These are phyloP conservation scores for Scleroderma bovista DNA, from an alignment of 768 basidiomycete genomes.

Conservation along the genomic window DNA sequence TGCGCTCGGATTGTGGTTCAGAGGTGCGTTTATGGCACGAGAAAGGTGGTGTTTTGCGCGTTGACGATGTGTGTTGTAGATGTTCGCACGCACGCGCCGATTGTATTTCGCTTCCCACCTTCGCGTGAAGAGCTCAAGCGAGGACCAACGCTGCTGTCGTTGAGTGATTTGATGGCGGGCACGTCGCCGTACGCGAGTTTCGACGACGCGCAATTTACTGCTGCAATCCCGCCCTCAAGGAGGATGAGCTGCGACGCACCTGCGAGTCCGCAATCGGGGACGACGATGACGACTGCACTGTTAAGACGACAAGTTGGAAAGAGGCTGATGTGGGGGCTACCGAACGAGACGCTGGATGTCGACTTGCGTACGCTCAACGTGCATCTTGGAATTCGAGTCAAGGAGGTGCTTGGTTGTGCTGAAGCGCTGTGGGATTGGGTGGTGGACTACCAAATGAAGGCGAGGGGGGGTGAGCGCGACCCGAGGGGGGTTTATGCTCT, in stretches of 20 bases:
- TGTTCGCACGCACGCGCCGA: slow-evolving; percentile 60
- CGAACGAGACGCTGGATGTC: slow-evolving; percentile 48
- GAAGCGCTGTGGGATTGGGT: slow-evolving; percentile 84
- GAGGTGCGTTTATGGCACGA: slow-evolving; percentile 35
- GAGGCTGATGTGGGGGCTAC: slow-evolving; percentile 28
- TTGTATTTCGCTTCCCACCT: slow-evolving; percentile 56
- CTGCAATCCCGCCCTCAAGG: slow-evolving; percentile 38
- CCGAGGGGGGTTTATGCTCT: slow-evolving; percentile 12
- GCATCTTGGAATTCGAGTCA: slow-evolving; percentile 54
- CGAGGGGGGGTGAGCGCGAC: slow-evolving; percentile 3
- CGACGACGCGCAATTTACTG: slow-evolving; percentile 36
- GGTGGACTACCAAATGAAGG: slow-evolving; percentile 38
- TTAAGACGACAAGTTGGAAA: neutral
- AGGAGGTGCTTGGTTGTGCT: slow-evolving; percentile 63
- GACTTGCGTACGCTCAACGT: slow-evolving; percentile 57
- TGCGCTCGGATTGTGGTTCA: slow-evolving; percentile 54
- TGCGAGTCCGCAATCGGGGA: neutral
- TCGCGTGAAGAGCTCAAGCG: slow-evolving; percentile 12
- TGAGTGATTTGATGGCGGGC: slow-evolving; percentile 32
- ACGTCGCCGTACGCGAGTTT: slow-evolving; percentile 42
- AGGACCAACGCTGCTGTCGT: slow-evolving; percentile 12
- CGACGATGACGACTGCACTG: neutral
- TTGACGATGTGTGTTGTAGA: slow-evolving; percentile 32
- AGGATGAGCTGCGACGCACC: slow-evolving; percentile 19
- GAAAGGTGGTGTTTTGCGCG: neutral